A percentile compares a stretch with the other conserved stretches of the same genome.
These are phyloP conservation scores for Neofusicoccum kwambonambiense DNA, from an alignment of 2,329 filamentous ascomycete genomes.

Conservation along the genomic window DNA sequence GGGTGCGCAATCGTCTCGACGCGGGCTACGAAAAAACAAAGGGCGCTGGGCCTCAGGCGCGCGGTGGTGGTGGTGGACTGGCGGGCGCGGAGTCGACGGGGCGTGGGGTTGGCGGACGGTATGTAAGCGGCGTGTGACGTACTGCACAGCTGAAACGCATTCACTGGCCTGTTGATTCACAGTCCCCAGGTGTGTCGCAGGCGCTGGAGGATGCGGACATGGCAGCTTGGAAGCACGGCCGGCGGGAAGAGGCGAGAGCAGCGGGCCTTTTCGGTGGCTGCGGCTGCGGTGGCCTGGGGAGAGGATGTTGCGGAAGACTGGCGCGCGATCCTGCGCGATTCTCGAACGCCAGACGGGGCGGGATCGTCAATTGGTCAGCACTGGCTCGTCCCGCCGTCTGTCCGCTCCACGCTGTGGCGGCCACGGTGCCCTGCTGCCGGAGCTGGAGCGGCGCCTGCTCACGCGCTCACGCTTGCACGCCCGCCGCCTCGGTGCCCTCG, in stretches of 20 bases:
- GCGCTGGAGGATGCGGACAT: constrained; percentile 23
- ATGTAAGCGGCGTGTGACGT: constrained; percentile 27
- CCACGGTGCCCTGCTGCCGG: background rate
- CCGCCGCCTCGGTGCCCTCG: background rate
- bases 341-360: background rate
- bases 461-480: background rate
- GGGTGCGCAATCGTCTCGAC: background rate
- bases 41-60: constrained; percentile 2
- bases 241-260: constrained; percentile 20
- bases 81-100: constrained; percentile 21
- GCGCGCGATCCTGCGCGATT: constrained; percentile 13
- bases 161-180: constrained; percentile 14
- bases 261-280: constrained; percentile 1
- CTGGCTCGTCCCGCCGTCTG: background rate
- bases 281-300: constrained; percentile 6
- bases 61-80: constrained; percentile 11
- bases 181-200: constrained; percentile 21
- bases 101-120: constrained; percentile 6
- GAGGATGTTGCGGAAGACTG: constrained; percentile 20
- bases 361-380: constrained; percentile 13
- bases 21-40: background rate
- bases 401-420: background rate
- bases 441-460: background rate
- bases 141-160: constrained; percentile 4
- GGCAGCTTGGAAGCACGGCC: constrained; percentile 31